phyloP scores from a whole-genome alignment of 2,329 filamentous ascomycete genomes.

The Cladosporium sp. region DNA sequence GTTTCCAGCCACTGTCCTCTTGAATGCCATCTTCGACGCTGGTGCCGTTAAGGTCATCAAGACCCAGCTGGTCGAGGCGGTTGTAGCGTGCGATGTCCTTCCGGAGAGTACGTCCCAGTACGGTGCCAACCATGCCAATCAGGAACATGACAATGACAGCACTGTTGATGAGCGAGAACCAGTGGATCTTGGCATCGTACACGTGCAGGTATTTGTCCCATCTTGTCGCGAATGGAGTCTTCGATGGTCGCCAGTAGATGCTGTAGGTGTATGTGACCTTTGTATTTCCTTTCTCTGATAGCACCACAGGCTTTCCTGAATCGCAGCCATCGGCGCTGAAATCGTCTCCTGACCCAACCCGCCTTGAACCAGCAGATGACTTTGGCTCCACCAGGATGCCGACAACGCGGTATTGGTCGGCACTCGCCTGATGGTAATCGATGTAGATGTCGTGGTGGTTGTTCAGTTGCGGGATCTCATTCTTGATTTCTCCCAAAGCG shows the following conservation, averaged over 20 bases:
- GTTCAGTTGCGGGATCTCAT: conserved; percentile 67
- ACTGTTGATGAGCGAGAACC: conserved; percentile 97
- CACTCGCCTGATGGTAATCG: conserved; percentile 82
- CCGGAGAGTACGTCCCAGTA: conserved; percentile 80
- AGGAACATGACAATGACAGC: conserved; percentile 93
- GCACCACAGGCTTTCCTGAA: conserved; percentile 57
- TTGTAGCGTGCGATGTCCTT: conserved; percentile 98
- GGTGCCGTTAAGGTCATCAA: conserved; percentile 83
- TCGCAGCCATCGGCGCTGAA: conserved; percentile 50
- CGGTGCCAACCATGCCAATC: conserved; percentile 87
- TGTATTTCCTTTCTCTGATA: conserved; percentile 64
- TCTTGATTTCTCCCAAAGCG: conserved; percentile 62
- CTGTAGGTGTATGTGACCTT: conserved; percentile 87
- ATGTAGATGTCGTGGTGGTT: conserved; percentile 95
- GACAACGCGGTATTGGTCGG: conserved; percentile 79
- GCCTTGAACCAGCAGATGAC: conserved; percentile 63
- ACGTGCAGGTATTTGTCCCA: conserved; percentile 99
- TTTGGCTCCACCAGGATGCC: conserved; percentile 85
- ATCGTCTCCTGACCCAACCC: conserved; percentile 53
- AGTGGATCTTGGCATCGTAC: conserved; percentile 96
- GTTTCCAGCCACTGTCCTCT: conserved; percentile 97
- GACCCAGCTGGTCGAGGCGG: conserved; percentile 82
- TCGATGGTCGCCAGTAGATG: conserved; percentile 81
- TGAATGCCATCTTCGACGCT: conserved; percentile 86
- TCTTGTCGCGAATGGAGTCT: conserved; percentile 89